These are phyloP conservation scores for Neoboletus brunneissimus DNA, from an alignment of 768 basidiomycete genomes.

Conservation along the genomic window DNA sequence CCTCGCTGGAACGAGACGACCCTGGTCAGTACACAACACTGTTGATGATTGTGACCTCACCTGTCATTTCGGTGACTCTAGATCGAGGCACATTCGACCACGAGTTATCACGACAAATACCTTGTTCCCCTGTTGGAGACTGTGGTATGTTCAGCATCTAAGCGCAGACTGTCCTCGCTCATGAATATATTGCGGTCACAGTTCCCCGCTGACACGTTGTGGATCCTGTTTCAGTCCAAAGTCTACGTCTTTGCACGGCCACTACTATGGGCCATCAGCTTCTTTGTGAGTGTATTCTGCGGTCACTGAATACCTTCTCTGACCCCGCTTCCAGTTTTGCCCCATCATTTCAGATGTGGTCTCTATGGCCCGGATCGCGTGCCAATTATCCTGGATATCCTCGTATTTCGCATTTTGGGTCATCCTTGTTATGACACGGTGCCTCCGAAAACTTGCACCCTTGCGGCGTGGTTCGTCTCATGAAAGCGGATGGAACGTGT, in stretches of 20 bases:
- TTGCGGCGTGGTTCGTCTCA: constrained; percentile 10
- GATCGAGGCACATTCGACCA: constrained; percentile 1
- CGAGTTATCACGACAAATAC: neutral
- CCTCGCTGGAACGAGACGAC: neutral
- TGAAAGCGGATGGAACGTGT: neutral
- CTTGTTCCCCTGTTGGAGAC: constrained; percentile 1
- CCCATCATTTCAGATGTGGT: constrained; percentile 24
- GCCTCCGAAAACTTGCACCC: constrained; percentile 1
- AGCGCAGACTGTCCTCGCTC: neutral
- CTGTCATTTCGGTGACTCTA: neutral
- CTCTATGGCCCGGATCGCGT: constrained; percentile 12
- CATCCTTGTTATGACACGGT: constrained; percentile 1
- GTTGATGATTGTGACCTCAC: neutral
- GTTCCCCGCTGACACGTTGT: neutral
- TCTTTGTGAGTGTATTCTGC: constrained; percentile 17
- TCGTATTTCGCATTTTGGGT: constrained; percentile 13
- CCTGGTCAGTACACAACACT: constrained; percentile 8
- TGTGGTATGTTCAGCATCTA: neutral
- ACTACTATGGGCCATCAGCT: constrained; percentile 18
- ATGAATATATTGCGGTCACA: neutral
- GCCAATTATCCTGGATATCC: constrained; percentile 13
- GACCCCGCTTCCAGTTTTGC: constrained; percentile 13
- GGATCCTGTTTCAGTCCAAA: constrained; percentile 3
- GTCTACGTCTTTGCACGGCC: neutral
- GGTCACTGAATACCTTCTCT: neutral